Evolutionary conservation across 2,329 filamentous ascomycete genomes (phyloP).

Genomic region (Monosporascus ibericus): DNA sequence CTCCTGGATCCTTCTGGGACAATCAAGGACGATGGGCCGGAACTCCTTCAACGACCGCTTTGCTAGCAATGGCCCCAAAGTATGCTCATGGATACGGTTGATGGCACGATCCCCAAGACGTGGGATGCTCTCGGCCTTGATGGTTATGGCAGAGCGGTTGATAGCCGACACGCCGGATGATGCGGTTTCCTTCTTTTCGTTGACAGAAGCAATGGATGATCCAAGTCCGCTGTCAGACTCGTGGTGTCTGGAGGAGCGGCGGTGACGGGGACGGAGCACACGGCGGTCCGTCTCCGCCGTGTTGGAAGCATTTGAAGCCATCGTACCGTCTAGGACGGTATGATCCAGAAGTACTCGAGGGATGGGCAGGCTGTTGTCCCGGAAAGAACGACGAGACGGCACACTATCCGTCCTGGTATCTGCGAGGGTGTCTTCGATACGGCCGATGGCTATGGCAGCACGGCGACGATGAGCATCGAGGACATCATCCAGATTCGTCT

Average conservation of each 20-base stretch:
- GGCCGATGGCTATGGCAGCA: conserved; percentile 58
- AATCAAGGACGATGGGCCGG: conserved; percentile 70
- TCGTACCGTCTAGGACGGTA: conserved; percentile 45
- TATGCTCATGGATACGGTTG: conserved; percentile 73
- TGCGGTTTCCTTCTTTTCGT: conserved; percentile 43
- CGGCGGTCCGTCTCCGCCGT: conserved; percentile 37
- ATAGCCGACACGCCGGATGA: conserved; percentile 48
- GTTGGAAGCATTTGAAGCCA: conserved; percentile 31
- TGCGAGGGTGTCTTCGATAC: conserved; percentile 58
- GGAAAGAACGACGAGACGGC: conserved; percentile 37
- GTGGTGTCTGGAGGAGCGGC: conserved; percentile 57
- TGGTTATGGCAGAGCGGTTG: conserved; percentile 50
- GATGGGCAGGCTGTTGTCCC: conserved; percentile 53
- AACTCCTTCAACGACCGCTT: conserved; percentile 73
- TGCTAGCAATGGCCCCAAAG: conserved; percentile 70
- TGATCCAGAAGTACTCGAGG: conserved; percentile 54
- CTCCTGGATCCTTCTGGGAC: conserved; percentile 71
- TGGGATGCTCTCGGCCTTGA: conserved; percentile 43
- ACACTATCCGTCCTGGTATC: conserved; percentile 33
- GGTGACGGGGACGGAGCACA: conserved; percentile 47
- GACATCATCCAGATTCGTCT: conserved; percentile 66
- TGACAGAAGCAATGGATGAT: conserved; percentile 65
- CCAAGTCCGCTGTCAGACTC: conserved; percentile 85
- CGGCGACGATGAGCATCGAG: conserved; percentile 64
- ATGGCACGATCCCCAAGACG: conserved; percentile 64